Evolutionary conservation across 106 monocot genomes (phyloP).

Genomic region (Dendrobium nobile): DNA sequence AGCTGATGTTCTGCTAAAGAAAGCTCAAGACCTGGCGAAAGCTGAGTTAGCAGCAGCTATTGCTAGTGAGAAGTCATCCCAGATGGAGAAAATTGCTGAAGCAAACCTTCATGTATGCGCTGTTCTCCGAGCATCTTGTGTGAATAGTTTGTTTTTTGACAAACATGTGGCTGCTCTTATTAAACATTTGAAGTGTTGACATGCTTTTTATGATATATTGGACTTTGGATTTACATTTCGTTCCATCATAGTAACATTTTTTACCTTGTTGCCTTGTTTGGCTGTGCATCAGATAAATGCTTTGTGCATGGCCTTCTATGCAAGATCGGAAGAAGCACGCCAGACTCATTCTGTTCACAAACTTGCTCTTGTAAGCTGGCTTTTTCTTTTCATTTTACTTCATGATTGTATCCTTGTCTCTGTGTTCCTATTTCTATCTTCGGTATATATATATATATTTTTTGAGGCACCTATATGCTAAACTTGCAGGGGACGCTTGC

Average conservation of each 20-base stretch:
- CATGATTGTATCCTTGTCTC: background rate
- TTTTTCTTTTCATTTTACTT: slow-evolving; percentile 5
- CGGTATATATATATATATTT: background rate
- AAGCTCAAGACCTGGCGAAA: slow-evolving; percentile 69
- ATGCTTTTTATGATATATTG: background rate
- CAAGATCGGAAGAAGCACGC: slow-evolving; percentile 93
- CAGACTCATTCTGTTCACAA: slow-evolving; percentile 90
- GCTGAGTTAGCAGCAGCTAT: slow-evolving; percentile 81
- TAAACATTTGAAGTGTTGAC: background rate
- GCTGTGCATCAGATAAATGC: slow-evolving; percentile 62
- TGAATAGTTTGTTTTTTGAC: background rate
- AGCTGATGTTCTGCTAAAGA: slow-evolving; percentile 32
- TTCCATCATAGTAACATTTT: background rate
- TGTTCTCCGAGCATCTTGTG: slow-evolving; percentile 1
- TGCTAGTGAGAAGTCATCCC: slow-evolving; percentile 78
- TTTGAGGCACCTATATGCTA: background rate
- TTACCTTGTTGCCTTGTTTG: background rate
- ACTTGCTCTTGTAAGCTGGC: slow-evolving; percentile 71
- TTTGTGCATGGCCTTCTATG: slow-evolving; percentile 97
- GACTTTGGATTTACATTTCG: background rate
- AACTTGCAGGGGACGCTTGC: slow-evolving; percentile 65
- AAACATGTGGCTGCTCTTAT: background rate
- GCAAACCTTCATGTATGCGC: slow-evolving; percentile 74
- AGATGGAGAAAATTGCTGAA: slow-evolving; percentile 91
- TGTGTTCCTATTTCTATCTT: background rate